Conservation (phyloP, 2,329 filamentous ascomycete genomes). For the Penicillium concentricum region DNA sequence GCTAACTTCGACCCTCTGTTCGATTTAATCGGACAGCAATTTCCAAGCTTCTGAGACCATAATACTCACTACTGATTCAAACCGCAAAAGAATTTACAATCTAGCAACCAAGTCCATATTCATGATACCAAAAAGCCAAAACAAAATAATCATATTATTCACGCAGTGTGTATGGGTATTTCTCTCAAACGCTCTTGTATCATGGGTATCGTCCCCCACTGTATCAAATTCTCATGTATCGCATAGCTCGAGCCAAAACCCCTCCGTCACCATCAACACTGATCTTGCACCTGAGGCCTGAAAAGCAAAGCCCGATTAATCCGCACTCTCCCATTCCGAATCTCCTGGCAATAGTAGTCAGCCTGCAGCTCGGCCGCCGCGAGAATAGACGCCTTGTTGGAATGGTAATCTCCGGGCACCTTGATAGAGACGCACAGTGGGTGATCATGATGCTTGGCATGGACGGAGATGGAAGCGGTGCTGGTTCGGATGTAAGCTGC, state of each 20-base stretch:
- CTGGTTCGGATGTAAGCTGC: not conserved
- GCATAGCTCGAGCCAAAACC: no score
- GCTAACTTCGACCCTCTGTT: constrained; percentile 34
- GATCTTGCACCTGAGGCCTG: not conserved
- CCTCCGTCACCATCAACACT: not conserved
- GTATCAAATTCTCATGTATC: not conserved
- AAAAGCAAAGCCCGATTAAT: constrained; percentile 3
- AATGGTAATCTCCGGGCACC: constrained; percentile 7
- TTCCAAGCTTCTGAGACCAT: constrained; percentile 27
- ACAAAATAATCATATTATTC: not conserved
- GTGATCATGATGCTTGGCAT: not conserved
- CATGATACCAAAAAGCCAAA: not conserved
- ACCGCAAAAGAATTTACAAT: not conserved
- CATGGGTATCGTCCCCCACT: not conserved
- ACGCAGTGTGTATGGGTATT: not conserved
- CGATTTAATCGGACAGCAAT: constrained; percentile 34
- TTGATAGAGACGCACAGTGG: constrained; percentile 9
- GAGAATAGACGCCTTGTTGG: constrained; percentile 5
- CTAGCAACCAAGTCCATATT: no score
- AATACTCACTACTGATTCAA: not conserved
- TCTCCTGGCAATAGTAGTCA: constrained; percentile 8
- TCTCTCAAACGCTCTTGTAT: not conserved
- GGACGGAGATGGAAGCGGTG: not conserved
- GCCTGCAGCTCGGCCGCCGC: constrained; percentile 8
- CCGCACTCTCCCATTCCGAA: constrained; percentile 1